These are phyloP conservation scores for Cercospora zeina DNA, from an alignment of 2,329 filamentous ascomycete species.

Conservation along the genomic window DNA sequence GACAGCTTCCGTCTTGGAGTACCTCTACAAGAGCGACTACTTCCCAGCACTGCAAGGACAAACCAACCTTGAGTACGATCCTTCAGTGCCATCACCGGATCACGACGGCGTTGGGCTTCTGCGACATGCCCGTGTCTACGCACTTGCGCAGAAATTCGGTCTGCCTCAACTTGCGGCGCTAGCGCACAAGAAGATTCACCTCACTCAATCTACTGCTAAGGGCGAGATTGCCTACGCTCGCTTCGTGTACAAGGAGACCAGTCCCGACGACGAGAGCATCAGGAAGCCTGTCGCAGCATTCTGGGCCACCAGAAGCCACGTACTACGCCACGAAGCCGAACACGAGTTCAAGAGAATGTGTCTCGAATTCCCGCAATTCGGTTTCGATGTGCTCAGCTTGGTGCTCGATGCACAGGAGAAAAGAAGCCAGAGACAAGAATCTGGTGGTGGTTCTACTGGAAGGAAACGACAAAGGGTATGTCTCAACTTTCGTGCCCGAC, in stretches of 20 bases:
- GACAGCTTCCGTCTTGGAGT: constrained; percentile 77
- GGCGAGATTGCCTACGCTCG: constrained; percentile 90
- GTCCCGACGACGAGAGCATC: constrained; percentile 67
- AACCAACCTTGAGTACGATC: constrained; percentile 67
- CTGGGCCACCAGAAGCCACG: constrained; percentile 80
- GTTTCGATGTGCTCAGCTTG: constrained; percentile 82
- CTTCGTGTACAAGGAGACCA: constrained; percentile 81
- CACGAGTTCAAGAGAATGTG: constrained; percentile 81
- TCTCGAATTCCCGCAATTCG: constrained; percentile 86
- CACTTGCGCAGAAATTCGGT: constrained; percentile 76
- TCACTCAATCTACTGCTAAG: constrained; percentile 80
- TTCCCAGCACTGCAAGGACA: constrained; percentile 67
- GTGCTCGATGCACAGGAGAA: constrained; percentile 55
- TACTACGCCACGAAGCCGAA: constrained; percentile 81
- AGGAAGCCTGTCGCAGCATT: constrained; percentile 84
- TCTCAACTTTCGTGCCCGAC: background rate
- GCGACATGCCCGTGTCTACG: constrained; percentile 87
- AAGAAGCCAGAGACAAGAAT: constrained; percentile 42
- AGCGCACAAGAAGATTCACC: constrained; percentile 86
- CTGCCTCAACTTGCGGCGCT: constrained; percentile 67
- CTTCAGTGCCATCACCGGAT: constrained; percentile 65
- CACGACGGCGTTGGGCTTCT: constrained; percentile 79
- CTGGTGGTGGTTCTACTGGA: constrained; percentile 37
- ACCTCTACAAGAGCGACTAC: constrained; percentile 82
- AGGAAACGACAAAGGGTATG: constrained; percentile 43